These are phyloP conservation scores for Kodamaea alishanica DNA, from an alignment of 1,139 yeast genomes.

Conservation along the genomic window DNA sequence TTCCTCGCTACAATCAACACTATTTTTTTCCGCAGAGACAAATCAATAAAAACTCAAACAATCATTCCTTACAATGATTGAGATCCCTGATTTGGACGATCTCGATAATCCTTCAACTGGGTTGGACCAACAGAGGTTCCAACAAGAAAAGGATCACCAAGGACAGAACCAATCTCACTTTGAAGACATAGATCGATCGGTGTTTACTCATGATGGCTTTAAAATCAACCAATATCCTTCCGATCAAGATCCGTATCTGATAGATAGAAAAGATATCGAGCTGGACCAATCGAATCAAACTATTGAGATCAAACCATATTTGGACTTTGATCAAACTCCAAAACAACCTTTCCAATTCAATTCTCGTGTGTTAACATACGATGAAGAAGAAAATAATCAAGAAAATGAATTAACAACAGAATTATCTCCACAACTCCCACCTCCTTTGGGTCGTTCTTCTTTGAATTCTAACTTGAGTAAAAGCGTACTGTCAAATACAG, in stretches of 20 bases:
- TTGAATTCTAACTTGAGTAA: slow-evolving; percentile 11
- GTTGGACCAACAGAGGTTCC: not conserved
- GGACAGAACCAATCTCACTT: too few species aligned
- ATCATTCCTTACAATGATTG: slow-evolving; percentile 27
- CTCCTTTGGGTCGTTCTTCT: slow-evolving; percentile 17
- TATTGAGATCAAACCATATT: too few species aligned
- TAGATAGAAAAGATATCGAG: too few species aligned
- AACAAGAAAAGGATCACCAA: not conserved
- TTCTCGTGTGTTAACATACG: slow-evolving; percentile 6
- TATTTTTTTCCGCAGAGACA: too few species aligned
- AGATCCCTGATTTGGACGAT: slow-evolving; percentile 39
- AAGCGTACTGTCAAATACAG: too few species aligned
- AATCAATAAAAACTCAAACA: slow-evolving; percentile 1
- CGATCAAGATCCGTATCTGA: too few species aligned
- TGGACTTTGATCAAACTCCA: too few species aligned
- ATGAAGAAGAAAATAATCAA: slow-evolving; percentile 3
- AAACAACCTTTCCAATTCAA: slow-evolving; percentile 4
- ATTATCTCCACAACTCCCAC: slow-evolving; percentile 33
- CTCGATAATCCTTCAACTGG: slow-evolving; percentile 9
- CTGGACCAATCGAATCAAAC: too few species aligned
- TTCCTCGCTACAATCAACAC: too few species aligned
- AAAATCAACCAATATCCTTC: too few species aligned
- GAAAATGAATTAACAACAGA: slow-evolving; percentile 15
- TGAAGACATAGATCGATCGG: too few species aligned
- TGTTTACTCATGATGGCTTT: too few species aligned